Base-by-base conservation (phyloP, 306 rosid genomes). In the Medicago lupulina region DNA sequence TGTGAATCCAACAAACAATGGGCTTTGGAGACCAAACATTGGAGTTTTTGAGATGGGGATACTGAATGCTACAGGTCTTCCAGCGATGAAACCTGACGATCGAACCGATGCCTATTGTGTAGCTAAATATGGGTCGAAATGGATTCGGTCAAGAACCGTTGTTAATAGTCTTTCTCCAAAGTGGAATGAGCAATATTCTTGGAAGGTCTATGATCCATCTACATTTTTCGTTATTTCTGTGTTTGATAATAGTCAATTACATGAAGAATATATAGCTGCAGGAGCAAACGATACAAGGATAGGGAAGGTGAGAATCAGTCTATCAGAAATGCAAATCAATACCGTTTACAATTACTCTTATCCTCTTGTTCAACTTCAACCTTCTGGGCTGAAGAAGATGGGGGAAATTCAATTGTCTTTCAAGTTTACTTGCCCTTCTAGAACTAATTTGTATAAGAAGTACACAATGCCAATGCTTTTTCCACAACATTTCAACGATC, bases 31-130 rank as follows among this genome's bases (percentile, higher is more conserved):
- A 21, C 66, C 79, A 7, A n/a, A 17, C 34, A 43, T 85, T n/a
- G 89, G 92, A n/a, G 70, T 81, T 36, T 66, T 85, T 31, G 83
- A 88, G 76, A 46, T 88, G 10, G 92, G 85, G 14, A 83, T 85
- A 64, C 49, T 88, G 65, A 79, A 58, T 31, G 91, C 91, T 8
- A 64, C 47, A 1, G 82, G 81, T 11, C 78, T 88, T 34, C 79
- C 71, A 2, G 81, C 83, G 6, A 76, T 88, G 85, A 88, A 88
- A 69, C 41, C 16, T 21, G 73, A 59, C 3, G 43, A 15, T 13
- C 69, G 67, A 4, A 81, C 85, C 0, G 84, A 87, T 50, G 83
- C 88, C 4, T 87, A 77, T 73, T 83, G 86, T 71, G 86, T 83
- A 15, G 86, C 86, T 16, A 79, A 83, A 40, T 83, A 83, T 28